Conservation (phyloP, 495 filamentous ascomycete species). For the Paragyromitra xinjiangensis region DNA sequence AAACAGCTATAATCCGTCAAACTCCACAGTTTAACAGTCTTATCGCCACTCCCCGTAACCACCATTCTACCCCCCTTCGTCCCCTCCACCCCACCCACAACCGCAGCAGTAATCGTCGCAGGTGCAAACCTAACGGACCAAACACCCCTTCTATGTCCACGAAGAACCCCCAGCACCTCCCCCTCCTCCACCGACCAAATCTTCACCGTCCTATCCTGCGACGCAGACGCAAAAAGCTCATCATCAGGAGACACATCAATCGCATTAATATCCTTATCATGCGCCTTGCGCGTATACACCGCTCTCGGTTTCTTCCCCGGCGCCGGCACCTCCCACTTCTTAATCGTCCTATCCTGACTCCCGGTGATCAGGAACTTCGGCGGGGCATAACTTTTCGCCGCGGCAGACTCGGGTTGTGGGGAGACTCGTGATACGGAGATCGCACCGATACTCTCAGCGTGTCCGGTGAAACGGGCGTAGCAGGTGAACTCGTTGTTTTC, state of each 20-base stretch:
- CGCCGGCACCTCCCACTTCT: constrained; percentile 79
- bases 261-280: constrained; percentile 99
- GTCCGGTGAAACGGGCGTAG: constrained; percentile 82
- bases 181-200: constrained; percentile 91
- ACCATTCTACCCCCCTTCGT: constrained; percentile 76
- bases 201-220: constrained; percentile 94
- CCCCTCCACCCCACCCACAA: constrained; percentile 73
- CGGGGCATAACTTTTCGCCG: constrained; percentile 72
- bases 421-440: constrained; percentile 77
- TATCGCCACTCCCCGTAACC: constrained; percentile 90
- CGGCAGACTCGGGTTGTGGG: constrained; percentile 71
- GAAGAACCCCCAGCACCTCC: constrained; percentile 85
- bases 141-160: constrained; percentile 90
- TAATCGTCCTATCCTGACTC: constrained; percentile 92
- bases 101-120: constrained; percentile 70
- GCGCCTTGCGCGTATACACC: constrained; percentile 85
- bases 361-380: constrained; percentile 87
- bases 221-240: constrained; percentile 87
- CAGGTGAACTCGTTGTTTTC: constrained; percentile 76
- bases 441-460: constrained; percentile 94
- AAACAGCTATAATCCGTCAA: constrained; percentile 91
- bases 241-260: constrained; percentile 76
- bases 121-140: constrained; percentile 94
- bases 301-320: constrained; percentile 64
- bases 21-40: constrained; percentile 95